Base-by-base conservation (phyloP, 441 rosid species). In the Croton setiger region DNA sequence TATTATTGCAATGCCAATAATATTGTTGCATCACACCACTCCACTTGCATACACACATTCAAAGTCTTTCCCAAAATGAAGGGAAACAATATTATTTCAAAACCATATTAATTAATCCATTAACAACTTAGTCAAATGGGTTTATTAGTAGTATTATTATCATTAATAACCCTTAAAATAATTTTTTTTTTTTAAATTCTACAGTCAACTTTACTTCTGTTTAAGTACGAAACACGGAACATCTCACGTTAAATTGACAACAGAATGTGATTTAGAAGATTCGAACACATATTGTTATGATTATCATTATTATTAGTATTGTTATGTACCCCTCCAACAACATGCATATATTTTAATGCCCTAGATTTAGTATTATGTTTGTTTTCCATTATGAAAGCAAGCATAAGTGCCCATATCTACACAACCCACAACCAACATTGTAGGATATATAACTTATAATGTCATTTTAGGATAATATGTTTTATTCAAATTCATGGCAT, bases 391-490 rank as follows among this genome's bases (percentile, higher is more conserved):
- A 78, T 62, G 55, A 66, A 62, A 45, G 48, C 69, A 71, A 54
- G 69, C 62, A 74, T 20, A 21, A 63, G 53, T 58, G 72, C 65
- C 78, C 78, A 70, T 67, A 70, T 71, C 79, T 56, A 74, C 71
- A 74, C 74, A 76, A 67, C 70, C 74, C 73, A 63, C 65, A 61
- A 31, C 64, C 65, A 76, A 60, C 60, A 58, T 72, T 63, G 66
- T 27, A 70, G 79, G 88, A 76, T 69, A 80, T n/a, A n/a, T n/a
- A n/a, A 65, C 75, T 78, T 78, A 74, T 70, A 70, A 72, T 77
- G 72, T 56, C 51, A 62, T 5, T 48, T 4, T 11, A 41, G 8
- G 51, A 62, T 63, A 63, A 73, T 43, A 41, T 73, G 73, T 73
- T 73, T 31, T 20, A 45, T 69, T 75, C 72, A 54, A 69, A 69